phyloP scores from a whole-genome alignment of 2,329 filamentous ascomycete genomes.

The Penicillium sp. region DNA sequence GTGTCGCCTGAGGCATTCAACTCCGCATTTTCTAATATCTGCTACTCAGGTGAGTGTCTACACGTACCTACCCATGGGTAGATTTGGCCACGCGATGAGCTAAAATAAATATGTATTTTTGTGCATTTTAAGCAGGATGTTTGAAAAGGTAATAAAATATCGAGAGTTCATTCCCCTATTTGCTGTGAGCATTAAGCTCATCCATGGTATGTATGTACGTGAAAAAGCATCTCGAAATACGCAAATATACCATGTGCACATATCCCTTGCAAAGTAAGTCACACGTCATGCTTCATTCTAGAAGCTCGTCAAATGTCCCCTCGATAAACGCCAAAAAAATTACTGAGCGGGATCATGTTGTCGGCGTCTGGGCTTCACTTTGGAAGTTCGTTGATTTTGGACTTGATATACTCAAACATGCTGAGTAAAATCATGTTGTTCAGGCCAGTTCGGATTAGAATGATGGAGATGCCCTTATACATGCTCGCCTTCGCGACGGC shows the following conservation, averaged over 20 bases:
- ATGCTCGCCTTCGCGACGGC: conserved; percentile 45
- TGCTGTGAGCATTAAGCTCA: conserved; percentile 22
- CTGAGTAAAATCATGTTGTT: conserved; percentile 52
- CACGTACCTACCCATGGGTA: too few relatives aligned
- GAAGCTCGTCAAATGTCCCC: neutral
- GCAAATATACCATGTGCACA: neutral
- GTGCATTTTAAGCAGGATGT: too few relatives aligned
- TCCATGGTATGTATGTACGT: conserved; percentile 20
- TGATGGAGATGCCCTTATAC: conserved; percentile 51
- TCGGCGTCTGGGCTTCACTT: neutral
- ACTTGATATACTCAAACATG: conserved; percentile 48
- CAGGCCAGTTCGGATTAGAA: conserved; percentile 46
- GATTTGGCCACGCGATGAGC: too few relatives aligned
- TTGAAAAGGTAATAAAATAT: too few relatives aligned
- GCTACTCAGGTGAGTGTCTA: too few relatives aligned
- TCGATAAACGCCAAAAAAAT: neutral
- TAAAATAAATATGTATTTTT: too few relatives aligned
- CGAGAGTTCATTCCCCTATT: conserved; percentile 20
- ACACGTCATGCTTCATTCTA: neutral
- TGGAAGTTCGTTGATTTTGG: conserved; percentile 43
- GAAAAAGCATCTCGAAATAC: conserved; percentile 6
- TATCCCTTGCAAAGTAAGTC: neutral
- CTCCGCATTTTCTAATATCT: neutral
- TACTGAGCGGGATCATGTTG: neutral
- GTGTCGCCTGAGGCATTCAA: conserved; percentile 26